Conservation (phyloP, 208 protist genomes). For the Trypanosoma avium region DNA sequence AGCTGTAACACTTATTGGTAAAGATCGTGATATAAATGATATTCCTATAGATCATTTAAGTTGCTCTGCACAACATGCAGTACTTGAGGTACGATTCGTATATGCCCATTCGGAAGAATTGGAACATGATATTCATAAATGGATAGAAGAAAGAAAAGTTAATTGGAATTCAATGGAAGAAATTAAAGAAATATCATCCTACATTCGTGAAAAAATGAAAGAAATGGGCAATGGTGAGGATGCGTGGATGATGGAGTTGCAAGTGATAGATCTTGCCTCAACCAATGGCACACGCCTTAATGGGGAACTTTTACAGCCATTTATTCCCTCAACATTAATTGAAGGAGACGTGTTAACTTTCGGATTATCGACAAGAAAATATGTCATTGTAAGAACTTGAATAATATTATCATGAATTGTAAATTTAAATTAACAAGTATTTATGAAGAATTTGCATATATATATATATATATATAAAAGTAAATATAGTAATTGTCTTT, state of each 20-base stretch:
- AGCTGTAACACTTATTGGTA: conserved; percentile 67
- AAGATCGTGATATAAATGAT: conserved; percentile 60
- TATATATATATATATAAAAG: too few species aligned
- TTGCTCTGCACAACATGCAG: conserved; percentile 84
- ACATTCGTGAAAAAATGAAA: conserved; percentile 30
- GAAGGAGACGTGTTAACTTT: conserved; percentile 78
- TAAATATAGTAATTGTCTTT: too few species aligned
- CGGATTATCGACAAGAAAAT: conserved; percentile 62
- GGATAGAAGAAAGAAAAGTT: background rate
- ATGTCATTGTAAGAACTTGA: conserved; percentile 58
- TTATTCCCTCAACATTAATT: conserved; percentile 40
- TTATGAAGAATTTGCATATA: too few species aligned
- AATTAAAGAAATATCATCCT: conserved; percentile 28
- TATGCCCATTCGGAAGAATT: conserved; percentile 20
- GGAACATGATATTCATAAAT: conserved; percentile 11
- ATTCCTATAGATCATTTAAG: conserved; percentile 68
- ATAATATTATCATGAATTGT: too few species aligned
- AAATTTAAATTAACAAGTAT: too few species aligned
- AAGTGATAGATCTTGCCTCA: conserved; percentile 68
- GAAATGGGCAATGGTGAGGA: conserved; percentile 33
- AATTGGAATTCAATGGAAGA: conserved; percentile 15
- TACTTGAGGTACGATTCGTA: conserved; percentile 62
- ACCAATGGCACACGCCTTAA: conserved; percentile 79
- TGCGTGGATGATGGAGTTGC: conserved; percentile 61
- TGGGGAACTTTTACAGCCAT: conserved; percentile 40